Conservation (phyloP, 768 basidiomycete species). For the Obba rivulosa region DNA sequence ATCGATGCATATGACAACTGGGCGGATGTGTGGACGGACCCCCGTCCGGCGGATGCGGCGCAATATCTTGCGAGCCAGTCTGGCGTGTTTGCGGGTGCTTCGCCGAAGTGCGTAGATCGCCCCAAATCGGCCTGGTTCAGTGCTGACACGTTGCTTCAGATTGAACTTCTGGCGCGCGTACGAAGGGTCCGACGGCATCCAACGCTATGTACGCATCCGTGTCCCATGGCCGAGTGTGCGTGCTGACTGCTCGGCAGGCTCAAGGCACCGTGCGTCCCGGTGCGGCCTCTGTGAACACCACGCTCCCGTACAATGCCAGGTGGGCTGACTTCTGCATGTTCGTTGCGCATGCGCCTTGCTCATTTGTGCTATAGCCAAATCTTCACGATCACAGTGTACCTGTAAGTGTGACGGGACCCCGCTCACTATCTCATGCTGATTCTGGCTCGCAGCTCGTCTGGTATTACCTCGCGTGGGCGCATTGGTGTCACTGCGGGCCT, state of each 20-base stretch:
- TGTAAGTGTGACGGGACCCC: conserved; percentile 30
- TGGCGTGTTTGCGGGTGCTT: conserved; percentile 53
- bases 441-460: conserved; percentile 38
- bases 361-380: conserved; percentile 31
- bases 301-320: conserved; percentile 42
- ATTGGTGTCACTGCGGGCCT: conserved; percentile 52
- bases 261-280: conserved; percentile 65
- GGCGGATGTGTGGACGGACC: conserved; percentile 50
- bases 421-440: not conserved
- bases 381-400: conserved; percentile 58
- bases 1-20: conserved; percentile 66
- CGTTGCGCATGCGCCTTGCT: not conserved
- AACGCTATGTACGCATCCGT: conserved; percentile 39
- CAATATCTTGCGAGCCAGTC: conserved; percentile 48
- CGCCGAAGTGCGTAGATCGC: conserved; percentile 37
- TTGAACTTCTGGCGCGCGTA: conserved; percentile 62
- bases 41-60: conserved; percentile 48
- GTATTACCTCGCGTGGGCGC: conserved; percentile 57
- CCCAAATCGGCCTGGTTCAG: too few relatives aligned
- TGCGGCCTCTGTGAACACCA: conserved; percentile 44
- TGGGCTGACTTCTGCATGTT: not conserved
- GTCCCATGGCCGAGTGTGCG: not conserved
- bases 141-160: conserved; percentile 21
- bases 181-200: conserved; percentile 37
- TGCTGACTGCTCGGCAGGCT: conserved; percentile 26